Evolutionary conservation across 768 basidiomycete genomes (phyloP).

Genomic region (Boletus barrowsii): DNA sequence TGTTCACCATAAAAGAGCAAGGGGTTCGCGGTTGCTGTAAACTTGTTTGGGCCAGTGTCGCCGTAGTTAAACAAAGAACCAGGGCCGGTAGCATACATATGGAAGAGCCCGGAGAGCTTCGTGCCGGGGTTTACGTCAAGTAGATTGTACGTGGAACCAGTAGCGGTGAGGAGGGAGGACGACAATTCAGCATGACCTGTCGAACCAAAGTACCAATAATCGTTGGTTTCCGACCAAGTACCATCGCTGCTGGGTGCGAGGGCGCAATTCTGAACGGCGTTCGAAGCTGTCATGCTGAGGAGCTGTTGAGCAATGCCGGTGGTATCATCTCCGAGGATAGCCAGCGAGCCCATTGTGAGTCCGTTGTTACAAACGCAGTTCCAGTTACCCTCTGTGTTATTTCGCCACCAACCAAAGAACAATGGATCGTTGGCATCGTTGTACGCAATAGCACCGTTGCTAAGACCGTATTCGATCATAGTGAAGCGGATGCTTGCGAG

Average conservation of each 20-base stretch:
- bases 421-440: conserved; percentile 34
- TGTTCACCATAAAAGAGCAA: conserved; percentile 74
- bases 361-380: conserved; percentile 96
- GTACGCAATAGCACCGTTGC: conserved; percentile 57
- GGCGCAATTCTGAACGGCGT: conserved; percentile 77
- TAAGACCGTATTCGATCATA: conserved; percentile 77
- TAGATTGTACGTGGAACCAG: conserved; percentile 79
- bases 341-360: conserved; percentile 83
- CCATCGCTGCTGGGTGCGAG: conserved; percentile 65
- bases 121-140: conserved; percentile 69
- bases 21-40: conserved; percentile 85
- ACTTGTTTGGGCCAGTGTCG: conserved; percentile 84
- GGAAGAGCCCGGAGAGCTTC: conserved; percentile 73
- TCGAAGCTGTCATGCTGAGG: conserved; percentile 64
- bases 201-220: conserved; percentile 95
- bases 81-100: conserved; percentile 83
- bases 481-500: conserved; percentile 63
- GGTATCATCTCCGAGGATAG: conserved; percentile 81
- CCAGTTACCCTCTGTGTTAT: conserved; percentile 84
- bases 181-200: conserved; percentile 89
- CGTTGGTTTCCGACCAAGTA: conserved; percentile 89
- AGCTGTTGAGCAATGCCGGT: conserved; percentile 68
- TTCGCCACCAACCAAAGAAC: conserved; percentile 76
- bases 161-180: conserved; percentile 77
- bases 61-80: conserved; percentile 77